phyloP scores from a whole-genome alignment of 2,329 filamentous ascomycete species.

The Ustulina deusta region DNA sequence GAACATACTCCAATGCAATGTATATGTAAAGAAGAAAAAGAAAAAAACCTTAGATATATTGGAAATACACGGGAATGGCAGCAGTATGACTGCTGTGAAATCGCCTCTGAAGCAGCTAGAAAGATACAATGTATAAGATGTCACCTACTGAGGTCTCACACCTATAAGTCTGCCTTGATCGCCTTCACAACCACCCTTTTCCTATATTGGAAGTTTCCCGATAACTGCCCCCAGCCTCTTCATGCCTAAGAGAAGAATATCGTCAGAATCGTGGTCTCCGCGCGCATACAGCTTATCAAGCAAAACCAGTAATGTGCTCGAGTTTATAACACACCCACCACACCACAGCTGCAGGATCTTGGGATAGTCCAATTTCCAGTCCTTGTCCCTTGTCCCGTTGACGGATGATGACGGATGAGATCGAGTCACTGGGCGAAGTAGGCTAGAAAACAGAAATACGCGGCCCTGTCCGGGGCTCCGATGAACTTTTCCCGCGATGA shows the following conservation, averaged over 20 bases:
- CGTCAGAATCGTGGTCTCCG: slow-evolving; percentile 55
- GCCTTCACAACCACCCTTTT: slow-evolving; percentile 68
- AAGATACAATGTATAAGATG: not conserved
- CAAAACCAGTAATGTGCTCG: slow-evolving; percentile 72
- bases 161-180: slow-evolving; percentile 71
- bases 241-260: slow-evolving; percentile 59
- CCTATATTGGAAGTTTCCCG: slow-evolving; percentile 61
- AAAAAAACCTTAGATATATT: not conserved
- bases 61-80: not conserved
- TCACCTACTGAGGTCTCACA: slow-evolving; percentile 62
- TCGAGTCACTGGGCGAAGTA: slow-evolving; percentile 76
- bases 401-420: slow-evolving; percentile 72
- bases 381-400: slow-evolving; percentile 67
- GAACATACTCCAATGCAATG: not conserved
- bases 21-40: not conserved
- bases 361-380: slow-evolving; percentile 68
- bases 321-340: slow-evolving; percentile 78
- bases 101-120: not conserved
- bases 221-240: slow-evolving; percentile 66
- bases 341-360: slow-evolving; percentile 73
- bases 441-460: slow-evolving; percentile 70
- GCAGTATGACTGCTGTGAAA: not conserved
- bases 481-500: slow-evolving; percentile 60
- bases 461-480: slow-evolving; percentile 69
- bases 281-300: slow-evolving; percentile 60